phyloP scores from a whole-genome alignment of 1,139 yeast species.

The Sugiyamaella castrensis region DNA sequence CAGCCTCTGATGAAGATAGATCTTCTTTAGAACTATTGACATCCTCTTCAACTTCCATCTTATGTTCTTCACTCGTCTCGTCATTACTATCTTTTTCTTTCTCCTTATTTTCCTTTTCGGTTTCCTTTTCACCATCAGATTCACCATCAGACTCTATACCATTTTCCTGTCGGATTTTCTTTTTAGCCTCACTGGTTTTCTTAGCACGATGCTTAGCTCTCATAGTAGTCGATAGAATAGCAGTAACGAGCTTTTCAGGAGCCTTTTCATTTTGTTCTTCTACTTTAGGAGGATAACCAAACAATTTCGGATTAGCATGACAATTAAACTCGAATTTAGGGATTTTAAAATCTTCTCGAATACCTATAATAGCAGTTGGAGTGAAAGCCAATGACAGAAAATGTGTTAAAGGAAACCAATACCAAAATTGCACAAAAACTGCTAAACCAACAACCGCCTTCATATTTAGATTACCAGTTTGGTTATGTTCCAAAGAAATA shows the following conservation, averaged over 20 bases:
- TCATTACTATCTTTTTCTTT: constrained; percentile 22
- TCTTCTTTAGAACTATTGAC: constrained; percentile 27
- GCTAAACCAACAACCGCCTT: constrained; percentile 91
- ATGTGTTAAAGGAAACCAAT: constrained; percentile 97
- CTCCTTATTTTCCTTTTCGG: constrained; percentile 13
- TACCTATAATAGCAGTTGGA: constrained; percentile 89
- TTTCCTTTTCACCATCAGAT: constrained; percentile 32
- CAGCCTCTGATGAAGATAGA: constrained; percentile 19
- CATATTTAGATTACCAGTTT: constrained; percentile 85
- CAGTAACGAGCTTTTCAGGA: constrained; percentile 88
- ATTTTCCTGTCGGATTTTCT: constrained; percentile 49
- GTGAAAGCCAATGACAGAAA: constrained; percentile 88
- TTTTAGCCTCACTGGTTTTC: constrained; percentile 50
- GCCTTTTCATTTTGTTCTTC: constrained; percentile 80
- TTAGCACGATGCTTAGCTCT: constrained; percentile 91
- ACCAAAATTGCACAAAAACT: constrained; percentile 92
- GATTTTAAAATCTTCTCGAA: constrained; percentile 77
- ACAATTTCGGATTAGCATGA: constrained; percentile 73
- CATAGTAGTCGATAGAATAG: constrained; percentile 89
- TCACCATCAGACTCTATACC: constrained; percentile 25
- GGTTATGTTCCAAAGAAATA: constrained; percentile 82
- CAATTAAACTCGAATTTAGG: constrained; percentile 83
- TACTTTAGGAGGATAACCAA: constrained; percentile 86
- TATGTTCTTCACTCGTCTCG: constrained; percentile 20
- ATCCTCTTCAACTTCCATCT: constrained; percentile 29